Conservation (phyloP, 441 rosid species). For the Pelargonium myrrhifolium region DNA sequence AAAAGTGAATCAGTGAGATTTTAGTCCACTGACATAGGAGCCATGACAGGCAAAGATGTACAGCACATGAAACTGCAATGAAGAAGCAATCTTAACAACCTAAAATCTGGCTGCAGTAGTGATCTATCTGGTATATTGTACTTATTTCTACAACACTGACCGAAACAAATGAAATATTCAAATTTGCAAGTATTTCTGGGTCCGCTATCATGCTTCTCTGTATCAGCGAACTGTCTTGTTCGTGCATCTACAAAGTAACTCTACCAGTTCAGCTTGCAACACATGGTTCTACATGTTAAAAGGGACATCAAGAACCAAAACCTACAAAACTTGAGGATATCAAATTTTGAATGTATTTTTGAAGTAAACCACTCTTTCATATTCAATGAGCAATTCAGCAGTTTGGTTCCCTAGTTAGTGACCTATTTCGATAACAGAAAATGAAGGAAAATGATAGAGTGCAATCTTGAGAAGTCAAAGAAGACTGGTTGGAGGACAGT, state of each 20-base stretch:
- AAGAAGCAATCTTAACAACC: constrained; percentile 7
- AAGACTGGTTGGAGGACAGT: neutral
- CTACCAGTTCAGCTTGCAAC: neutral
- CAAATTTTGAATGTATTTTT: too few species aligned
- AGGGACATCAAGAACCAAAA: neutral
- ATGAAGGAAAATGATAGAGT: neutral
- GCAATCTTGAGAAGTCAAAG: neutral
- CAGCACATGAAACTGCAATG: constrained; percentile 1
- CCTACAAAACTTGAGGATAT: neutral
- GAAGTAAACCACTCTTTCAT: neutral
- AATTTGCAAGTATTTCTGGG: too few species aligned
- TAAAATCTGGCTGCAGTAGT: neutral
- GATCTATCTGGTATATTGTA: neutral
- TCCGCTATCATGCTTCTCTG: too few species aligned
- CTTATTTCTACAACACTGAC: neutral
- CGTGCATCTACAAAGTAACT: neutral
- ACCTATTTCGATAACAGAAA: neutral
- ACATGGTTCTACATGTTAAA: neutral
- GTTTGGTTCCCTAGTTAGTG: neutral
- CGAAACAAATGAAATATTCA: neutral
- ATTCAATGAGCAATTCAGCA: neutral
- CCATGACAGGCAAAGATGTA: constrained; percentile 9
- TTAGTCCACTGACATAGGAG: constrained; percentile 9
- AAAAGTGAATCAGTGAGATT: constrained; percentile 2
- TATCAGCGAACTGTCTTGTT: too few species aligned